These are phyloP conservation scores for Monosporascus sp. DNA, from an alignment of 2,329 filamentous ascomycete genomes.

Conservation along the genomic window DNA sequence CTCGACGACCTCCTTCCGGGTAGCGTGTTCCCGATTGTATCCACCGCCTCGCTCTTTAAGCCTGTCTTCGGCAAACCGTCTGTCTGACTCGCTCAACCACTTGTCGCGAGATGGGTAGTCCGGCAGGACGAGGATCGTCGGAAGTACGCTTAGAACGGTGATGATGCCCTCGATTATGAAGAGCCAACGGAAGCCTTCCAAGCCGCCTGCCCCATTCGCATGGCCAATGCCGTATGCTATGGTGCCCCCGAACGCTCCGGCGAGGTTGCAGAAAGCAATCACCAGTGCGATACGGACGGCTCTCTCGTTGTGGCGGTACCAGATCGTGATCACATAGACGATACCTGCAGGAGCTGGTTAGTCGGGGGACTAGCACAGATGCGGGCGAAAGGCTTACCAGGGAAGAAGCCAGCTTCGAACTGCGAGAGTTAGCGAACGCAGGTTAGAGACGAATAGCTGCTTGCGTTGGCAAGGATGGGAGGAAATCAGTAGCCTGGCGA, in stretches of 20 bases:
- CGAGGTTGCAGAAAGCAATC: constrained; percentile 63
- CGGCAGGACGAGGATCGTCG: constrained; percentile 16
- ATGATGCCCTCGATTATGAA: constrained; percentile 52
- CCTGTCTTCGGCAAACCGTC: constrained; percentile 16
- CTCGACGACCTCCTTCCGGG: constrained; percentile 28
- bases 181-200: constrained; percentile 41
- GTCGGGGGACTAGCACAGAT: constrained; percentile 36
- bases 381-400: constrained; percentile 29
- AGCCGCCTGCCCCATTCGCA: constrained; percentile 47
- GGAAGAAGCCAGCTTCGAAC: constrained; percentile 52
- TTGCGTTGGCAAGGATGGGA: no score
- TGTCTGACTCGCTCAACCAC: constrained; percentile 17
- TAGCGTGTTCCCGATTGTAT: constrained; percentile 29
- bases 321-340: constrained; percentile 21
- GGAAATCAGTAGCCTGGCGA: no score
- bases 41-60: constrained; percentile 27
- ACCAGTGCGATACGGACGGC: constrained; percentile 46
- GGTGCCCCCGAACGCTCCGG: constrained; percentile 59
- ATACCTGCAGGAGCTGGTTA: constrained; percentile 9
- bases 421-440: constrained; percentile 2
- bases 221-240: constrained; percentile 53
- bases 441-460: no score
- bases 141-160: constrained; percentile 40
- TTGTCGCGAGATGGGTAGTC: constrained; percentile 19
- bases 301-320: constrained; percentile 19